Percentiles rank a stretch among this genome's conserved stretches.
These are phyloP conservation scores for Geotrichum restrictum DNA, from an alignment of 1,139 yeast species.

Conservation along the genomic window DNA sequence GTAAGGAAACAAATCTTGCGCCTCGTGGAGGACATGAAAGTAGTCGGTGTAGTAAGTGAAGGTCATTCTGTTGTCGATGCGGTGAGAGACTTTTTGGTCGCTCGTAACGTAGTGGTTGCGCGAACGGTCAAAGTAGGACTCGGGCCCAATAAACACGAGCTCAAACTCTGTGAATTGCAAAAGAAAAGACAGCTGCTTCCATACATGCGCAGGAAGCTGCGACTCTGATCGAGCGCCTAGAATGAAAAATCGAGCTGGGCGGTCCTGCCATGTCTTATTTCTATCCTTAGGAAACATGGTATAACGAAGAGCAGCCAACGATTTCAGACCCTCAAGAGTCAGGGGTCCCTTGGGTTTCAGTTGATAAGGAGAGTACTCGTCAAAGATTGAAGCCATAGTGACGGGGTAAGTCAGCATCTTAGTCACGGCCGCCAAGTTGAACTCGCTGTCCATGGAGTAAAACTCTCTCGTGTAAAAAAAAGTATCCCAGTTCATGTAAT, in stretches of 20 bases:
- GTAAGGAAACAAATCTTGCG: constrained; percentile 93
- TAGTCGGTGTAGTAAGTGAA: constrained; percentile 83
- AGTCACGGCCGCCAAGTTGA: constrained; percentile 90
- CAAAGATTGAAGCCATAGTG: constrained; percentile 79
- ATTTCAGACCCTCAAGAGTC: constrained; percentile 86
- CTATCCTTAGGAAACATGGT: constrained; percentile 74
- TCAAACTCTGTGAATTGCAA: constrained; percentile 82
- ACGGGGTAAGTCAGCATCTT: constrained; percentile 90
- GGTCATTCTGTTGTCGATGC: constrained; percentile 71
- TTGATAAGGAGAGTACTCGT: constrained; percentile 79
- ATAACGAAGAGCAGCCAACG: constrained; percentile 85
- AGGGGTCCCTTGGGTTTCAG: constrained; percentile 81
- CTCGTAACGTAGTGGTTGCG: constrained; percentile 51
- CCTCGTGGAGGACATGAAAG: constrained; percentile 84
- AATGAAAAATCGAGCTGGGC: constrained; percentile 85
- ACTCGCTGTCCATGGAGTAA: constrained; percentile 94
- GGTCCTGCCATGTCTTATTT: constrained; percentile 56
- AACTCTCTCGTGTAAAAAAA: constrained; percentile 90
- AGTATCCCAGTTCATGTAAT: constrained; percentile 85
- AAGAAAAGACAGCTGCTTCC: constrained; percentile 88
- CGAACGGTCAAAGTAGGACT: constrained; percentile 68
- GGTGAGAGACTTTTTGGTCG: constrained; percentile 62
- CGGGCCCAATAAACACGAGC: constrained; percentile 91
- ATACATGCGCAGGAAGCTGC: constrained; percentile 87
- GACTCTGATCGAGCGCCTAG: constrained; percentile 93